Evolutionary conservation across 192 early-diverging fungal genomes (phyloP).

Genomic region (Rhizophagus clarus): DNA sequence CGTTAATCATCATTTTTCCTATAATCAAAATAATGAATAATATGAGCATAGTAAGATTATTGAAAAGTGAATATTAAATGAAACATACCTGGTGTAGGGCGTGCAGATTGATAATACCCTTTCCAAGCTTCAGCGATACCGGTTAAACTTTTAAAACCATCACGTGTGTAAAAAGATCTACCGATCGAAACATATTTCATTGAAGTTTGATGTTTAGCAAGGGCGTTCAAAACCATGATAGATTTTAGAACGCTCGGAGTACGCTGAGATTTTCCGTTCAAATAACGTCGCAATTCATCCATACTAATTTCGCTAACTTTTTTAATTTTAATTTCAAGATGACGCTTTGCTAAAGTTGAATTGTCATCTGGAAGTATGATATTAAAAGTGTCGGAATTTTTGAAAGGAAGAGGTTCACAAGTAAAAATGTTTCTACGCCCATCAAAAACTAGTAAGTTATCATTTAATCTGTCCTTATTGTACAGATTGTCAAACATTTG

Average conservation of each 20-base stretch:
- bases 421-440: slow-evolving; percentile 78
- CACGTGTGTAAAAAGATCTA: slow-evolving; percentile 87
- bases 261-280: slow-evolving; percentile 41
- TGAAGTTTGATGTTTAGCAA: slow-evolving; percentile 82
- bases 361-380: slow-evolving; percentile 47
- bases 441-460: slow-evolving; percentile 79
- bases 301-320: slow-evolving; percentile 70
- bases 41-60: too few species aligned
- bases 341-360: slow-evolving; percentile 34
- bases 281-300: slow-evolving; percentile 56
- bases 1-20: slow-evolving; percentile 65
- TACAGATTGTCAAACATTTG: slow-evolving; percentile 60
- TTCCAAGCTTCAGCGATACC: slow-evolving; percentile 92
- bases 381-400: slow-evolving; percentile 56
- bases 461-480: slow-evolving; percentile 41
- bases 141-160: slow-evolving; percentile 45
- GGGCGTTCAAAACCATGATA: slow-evolving; percentile 77
- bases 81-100: slow-evolving; percentile 37
- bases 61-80: too few species aligned
- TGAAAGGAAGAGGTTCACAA: slow-evolving; percentile 55
- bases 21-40: not conserved
- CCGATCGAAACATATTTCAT: slow-evolving; percentile 81
- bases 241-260: slow-evolving; percentile 36
- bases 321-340: slow-evolving; percentile 67
- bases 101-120: slow-evolving; percentile 88